These are phyloP conservation scores for Furcasterigmium sp. DNA, from an alignment of 2,329 filamentous ascomycete genomes.

Conservation along the genomic window DNA sequence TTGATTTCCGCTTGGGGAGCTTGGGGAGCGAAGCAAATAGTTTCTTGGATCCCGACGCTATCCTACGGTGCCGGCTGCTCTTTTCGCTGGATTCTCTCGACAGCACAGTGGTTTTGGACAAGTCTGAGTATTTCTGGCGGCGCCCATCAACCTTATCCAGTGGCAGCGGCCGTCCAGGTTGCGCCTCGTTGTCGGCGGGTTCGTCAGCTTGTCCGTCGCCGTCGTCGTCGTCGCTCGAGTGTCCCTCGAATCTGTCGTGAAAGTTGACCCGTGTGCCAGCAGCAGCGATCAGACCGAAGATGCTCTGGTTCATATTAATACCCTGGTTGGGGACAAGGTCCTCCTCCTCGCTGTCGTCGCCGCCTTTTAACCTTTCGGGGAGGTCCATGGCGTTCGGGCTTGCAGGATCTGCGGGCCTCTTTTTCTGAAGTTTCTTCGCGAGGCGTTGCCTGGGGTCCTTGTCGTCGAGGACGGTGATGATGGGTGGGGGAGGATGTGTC, in stretches of 20 bases:
- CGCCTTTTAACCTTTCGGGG: slow-evolving; percentile 47
- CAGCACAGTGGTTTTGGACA: slow-evolving; percentile 24
- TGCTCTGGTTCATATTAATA: slow-evolving; percentile 85
- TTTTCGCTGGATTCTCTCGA: slow-evolving; percentile 25
- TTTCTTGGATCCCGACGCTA: slow-evolving; percentile 52
- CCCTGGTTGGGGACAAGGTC: slow-evolving; percentile 37
- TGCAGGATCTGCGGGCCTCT: slow-evolving; percentile 30
- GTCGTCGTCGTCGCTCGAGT: slow-evolving; percentile 79
- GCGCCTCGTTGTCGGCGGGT: background rate
- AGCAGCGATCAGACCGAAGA: slow-evolving; percentile 88
- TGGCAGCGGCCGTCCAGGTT: slow-evolving; percentile 2
- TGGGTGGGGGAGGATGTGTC: slow-evolving; percentile 7
- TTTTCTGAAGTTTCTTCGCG: slow-evolving; percentile 45
- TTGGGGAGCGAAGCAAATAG: slow-evolving; percentile 56
- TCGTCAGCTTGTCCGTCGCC: slow-evolving; percentile 33
- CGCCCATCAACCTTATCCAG: slow-evolving; percentile 23
- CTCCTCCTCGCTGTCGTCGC: slow-evolving; percentile 43
- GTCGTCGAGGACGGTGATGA: slow-evolving; percentile 25
- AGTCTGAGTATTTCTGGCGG: slow-evolving; percentile 34
- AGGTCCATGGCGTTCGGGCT: slow-evolving; percentile 37
- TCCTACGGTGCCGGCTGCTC: slow-evolving; percentile 42
- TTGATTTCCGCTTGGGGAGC: slow-evolving; percentile 32
- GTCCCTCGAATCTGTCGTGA: slow-evolving; percentile 70
- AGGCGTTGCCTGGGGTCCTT: slow-evolving; percentile 31
- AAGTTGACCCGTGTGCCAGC: slow-evolving; percentile 81